phyloP scores from a whole-genome alignment of 352 stramenopile genomes.

The Pythium periplocum region DNA sequence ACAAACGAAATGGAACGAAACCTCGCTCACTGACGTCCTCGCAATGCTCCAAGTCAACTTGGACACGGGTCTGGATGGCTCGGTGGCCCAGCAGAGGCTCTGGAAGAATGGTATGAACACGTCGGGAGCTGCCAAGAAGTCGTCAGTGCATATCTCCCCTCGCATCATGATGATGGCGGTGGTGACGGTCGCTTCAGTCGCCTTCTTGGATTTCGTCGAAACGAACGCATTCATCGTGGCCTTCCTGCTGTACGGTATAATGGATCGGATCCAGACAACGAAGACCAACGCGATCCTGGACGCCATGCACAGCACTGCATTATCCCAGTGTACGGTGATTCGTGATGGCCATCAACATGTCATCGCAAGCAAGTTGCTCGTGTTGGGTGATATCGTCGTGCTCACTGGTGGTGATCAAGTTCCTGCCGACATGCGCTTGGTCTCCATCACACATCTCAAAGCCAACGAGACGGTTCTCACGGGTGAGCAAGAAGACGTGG shows the following conservation, averaged over 20 bases:
- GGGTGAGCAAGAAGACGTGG: constrained; percentile 84
- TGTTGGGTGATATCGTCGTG: constrained; percentile 73
- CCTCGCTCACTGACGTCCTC: constrained; percentile 33
- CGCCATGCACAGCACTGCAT: constrained; percentile 65
- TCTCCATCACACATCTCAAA: constrained; percentile 75
- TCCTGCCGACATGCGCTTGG: constrained; percentile 88
- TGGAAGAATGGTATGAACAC: constrained; percentile 36
- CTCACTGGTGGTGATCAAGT: constrained; percentile 91
- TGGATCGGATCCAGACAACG: constrained; percentile 60
- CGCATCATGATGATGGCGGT: constrained; percentile 76
- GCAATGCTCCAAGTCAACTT: constrained; percentile 29
- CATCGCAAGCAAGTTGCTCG: constrained; percentile 54
- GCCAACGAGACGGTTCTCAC: constrained; percentile 94
- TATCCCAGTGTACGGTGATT: constrained; percentile 48
- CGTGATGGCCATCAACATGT: constrained; percentile 39
- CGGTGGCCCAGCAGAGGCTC: constrained; percentile 31
- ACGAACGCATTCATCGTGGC: constrained; percentile 63
- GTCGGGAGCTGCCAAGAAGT: constrained; percentile 45
- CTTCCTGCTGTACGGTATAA: constrained; percentile 61
- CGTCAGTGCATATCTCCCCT: constrained; percentile 48
- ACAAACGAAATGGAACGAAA: constrained; percentile 51
- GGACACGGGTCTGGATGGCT: constrained; percentile 28
- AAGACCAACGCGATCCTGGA: constrained; percentile 62
- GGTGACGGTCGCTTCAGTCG: constrained; percentile 52
- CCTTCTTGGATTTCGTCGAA: constrained; percentile 63